phyloP scores from a whole-genome alignment of 148 eudicot species.

The Cornus florida region DNA sequence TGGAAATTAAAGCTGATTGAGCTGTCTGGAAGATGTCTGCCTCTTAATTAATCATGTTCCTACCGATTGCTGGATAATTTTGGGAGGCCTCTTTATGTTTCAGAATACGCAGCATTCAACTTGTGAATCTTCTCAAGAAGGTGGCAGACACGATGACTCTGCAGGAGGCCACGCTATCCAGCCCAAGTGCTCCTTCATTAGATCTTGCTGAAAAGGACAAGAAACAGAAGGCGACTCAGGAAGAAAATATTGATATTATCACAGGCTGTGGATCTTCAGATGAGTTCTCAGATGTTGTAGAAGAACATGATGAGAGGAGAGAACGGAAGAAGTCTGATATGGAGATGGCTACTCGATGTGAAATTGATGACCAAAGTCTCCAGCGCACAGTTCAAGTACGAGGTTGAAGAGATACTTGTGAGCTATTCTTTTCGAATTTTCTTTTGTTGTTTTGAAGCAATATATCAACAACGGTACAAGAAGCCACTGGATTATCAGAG shows the following conservation, averaged over 20 bases:
- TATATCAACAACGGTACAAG: conserved; percentile 76
- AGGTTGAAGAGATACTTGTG: conserved; percentile 44
- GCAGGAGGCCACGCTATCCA: conserved; percentile 56
- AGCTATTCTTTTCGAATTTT: conserved; percentile 68
- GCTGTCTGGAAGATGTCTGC: conserved; percentile 64
- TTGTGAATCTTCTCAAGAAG: conserved; percentile 78
- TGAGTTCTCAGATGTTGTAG: conserved; percentile 76
- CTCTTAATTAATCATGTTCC: conserved; percentile 59
- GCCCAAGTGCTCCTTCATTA: conserved; percentile 36
- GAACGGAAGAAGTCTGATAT: conserved; percentile 20
- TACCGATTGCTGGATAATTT: conserved; percentile 66
- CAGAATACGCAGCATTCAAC: conserved; percentile 79
- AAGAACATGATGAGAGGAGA: conserved; percentile 32
- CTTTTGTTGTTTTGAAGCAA: conserved; percentile 61
- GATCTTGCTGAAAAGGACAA: conserved; percentile 46
- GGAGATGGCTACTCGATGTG: conserved; percentile 10
- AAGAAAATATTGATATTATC: conserved; percentile 38
- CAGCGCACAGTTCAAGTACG: conserved; percentile 19
- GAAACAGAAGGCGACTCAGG: conserved; percentile 54
- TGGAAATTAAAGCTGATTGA: conserved; percentile 62
- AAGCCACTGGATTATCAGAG: conserved; percentile 48
- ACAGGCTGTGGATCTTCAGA: conserved; percentile 60
- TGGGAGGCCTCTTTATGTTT: conserved; percentile 70
- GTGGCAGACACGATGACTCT: conserved; percentile 60
- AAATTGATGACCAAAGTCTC: conserved; percentile 34